These are phyloP conservation scores for Orbilia oligospora DNA, from an alignment of 2,329 filamentous ascomycete genomes.

Conservation along the genomic window DNA sequence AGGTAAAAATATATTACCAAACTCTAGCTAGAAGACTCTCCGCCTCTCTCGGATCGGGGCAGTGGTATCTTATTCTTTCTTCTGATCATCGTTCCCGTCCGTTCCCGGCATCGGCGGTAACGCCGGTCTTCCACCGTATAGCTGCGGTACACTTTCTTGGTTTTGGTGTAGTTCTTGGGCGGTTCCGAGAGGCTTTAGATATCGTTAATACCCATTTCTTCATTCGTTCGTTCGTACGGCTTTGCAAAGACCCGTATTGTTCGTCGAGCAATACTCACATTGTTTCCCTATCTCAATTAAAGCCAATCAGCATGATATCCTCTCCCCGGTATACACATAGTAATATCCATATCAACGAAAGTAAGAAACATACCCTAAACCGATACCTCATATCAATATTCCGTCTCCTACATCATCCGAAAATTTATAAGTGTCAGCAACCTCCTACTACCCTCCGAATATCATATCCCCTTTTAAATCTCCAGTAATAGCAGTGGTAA, in stretches of 20 bases:
- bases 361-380: slow-evolving; percentile 47
- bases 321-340: too few relatives aligned
- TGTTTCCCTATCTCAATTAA: slow-evolving; percentile 49
- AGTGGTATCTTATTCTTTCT: slow-evolving; percentile 32
- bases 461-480: too few relatives aligned
- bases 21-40: neutral
- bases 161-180: slow-evolving; percentile 36
- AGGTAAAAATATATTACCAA: neutral
- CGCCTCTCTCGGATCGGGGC: neutral
- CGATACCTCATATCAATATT: slow-evolving; percentile 60
- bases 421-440: slow-evolving; percentile 24
- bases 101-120: slow-evolving; percentile 50
- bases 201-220: neutral
- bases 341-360: neutral
- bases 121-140: slow-evolving; percentile 53
- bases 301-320: neutral
- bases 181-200: slow-evolving; percentile 47
- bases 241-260: neutral
- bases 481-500: slow-evolving; percentile 22
- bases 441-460: too few relatives aligned
- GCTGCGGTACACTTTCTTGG: slow-evolving; percentile 43
- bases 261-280: slow-evolving; percentile 6
- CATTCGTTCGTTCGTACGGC: too few relatives aligned
- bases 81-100: slow-evolving; percentile 29
- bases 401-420: slow-evolving; percentile 38